A percentile compares a stretch with the other conserved stretches of the same genome.
Conservation (phyloP, 176 grass and related monocot genomes). For the Phyllostachys edulis region DNA sequence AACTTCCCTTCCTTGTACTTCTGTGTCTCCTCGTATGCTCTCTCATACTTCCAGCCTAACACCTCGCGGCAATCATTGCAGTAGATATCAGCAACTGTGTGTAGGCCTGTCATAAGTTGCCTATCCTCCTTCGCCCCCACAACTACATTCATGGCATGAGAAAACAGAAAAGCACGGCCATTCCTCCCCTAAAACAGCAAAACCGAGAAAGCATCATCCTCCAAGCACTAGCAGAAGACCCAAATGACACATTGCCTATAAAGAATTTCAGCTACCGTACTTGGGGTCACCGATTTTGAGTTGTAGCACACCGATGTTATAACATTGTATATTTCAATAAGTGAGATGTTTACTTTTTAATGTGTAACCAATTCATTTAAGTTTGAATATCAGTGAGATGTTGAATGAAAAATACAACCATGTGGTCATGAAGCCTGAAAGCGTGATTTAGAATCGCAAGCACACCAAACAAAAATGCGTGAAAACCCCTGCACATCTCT, state of each 20-base stretch:
- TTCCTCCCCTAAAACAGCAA: constrained; percentile 37
- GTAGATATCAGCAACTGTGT: constrained; percentile 71
- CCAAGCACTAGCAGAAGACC: background rate
- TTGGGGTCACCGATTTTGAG: background rate
- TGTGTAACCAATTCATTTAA: background rate
- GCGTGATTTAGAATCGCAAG: background rate
- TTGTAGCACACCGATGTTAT: background rate
- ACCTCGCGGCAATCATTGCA: constrained; percentile 66
- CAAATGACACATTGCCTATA: background rate
- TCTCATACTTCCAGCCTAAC: constrained; percentile 72
- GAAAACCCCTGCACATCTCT: background rate
- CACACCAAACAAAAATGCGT: background rate
- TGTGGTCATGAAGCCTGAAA: background rate
- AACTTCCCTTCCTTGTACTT: constrained; percentile 89
- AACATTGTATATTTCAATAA: background rate
- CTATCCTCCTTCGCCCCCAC: constrained; percentile 67
- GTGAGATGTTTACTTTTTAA: background rate
- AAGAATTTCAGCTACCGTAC: background rate
- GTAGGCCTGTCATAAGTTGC: constrained; percentile 63
- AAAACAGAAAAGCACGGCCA: constrained; percentile 72
- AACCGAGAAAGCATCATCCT: constrained; percentile 1
- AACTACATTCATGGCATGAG: constrained; percentile 74
- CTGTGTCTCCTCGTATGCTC: constrained; percentile 66
- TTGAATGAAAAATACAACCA: background rate
- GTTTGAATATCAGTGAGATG: background rate